Percentiles rank a stretch among this genome's conserved stretches.
Evolutionary conservation across 352 stramenopile genomes (phyloP).

Genomic region (Pythium phragmiticola): DNA sequence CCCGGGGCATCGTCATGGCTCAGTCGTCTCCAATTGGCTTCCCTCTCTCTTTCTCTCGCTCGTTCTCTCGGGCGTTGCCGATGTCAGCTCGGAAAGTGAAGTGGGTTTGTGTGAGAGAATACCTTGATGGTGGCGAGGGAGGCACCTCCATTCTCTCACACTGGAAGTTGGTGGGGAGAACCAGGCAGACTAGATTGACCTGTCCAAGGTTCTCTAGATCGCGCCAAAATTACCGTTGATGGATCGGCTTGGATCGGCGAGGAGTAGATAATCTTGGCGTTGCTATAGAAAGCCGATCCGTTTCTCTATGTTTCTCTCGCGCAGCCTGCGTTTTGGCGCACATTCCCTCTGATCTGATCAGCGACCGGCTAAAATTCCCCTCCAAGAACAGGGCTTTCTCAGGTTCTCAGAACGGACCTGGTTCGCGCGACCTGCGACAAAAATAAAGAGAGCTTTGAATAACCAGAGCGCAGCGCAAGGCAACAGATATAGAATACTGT

Average conservation of each 20-base stretch:
- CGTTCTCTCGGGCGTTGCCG: neutral
- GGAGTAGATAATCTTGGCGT: constrained; percentile 5
- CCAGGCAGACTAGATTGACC: no score
- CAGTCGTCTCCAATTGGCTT: neutral
- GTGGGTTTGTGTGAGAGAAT: constrained; percentile 4
- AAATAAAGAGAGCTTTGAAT: neutral
- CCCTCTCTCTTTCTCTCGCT: neutral
- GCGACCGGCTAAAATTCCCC: constrained; percentile 4
- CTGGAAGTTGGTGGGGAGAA: neutral
- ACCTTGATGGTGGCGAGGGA: neutral
- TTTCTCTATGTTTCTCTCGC: neutral
- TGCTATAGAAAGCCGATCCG: neutral
- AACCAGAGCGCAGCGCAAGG: neutral
- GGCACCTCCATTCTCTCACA: constrained; percentile 7
- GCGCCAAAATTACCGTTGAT: neutral
- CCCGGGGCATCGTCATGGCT: constrained; percentile 5
- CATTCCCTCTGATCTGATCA: constrained; percentile 3
- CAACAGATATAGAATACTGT: constrained; percentile 7
- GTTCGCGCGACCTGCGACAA: neutral
- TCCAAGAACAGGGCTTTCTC: no score
- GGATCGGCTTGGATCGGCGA: neutral
- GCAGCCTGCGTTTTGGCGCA: neutral
- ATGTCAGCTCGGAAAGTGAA: constrained; percentile 6
- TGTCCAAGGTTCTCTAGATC: neutral
- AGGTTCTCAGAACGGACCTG: no score